Evolutionary conservation across 2,329 filamentous ascomycete genomes (phyloP).

Genomic region (Monosporascus sp.): DNA sequence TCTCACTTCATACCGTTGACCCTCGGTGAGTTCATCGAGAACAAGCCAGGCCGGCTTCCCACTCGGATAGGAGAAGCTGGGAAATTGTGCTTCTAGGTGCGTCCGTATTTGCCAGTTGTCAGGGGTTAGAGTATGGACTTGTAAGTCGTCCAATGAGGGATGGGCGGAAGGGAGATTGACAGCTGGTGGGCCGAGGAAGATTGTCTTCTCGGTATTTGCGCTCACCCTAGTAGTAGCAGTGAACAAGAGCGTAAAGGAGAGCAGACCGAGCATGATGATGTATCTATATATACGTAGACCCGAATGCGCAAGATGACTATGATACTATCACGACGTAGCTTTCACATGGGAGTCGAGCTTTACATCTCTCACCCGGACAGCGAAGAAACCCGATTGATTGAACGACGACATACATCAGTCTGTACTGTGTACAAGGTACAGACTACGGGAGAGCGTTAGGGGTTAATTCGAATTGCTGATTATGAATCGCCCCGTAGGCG

Average conservation of each 20-base stretch:
- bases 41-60: conserved; percentile 74
- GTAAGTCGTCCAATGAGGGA: conserved; percentile 54
- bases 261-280: conserved; percentile 13
- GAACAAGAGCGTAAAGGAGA: conserved; percentile 8
- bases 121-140: conserved; percentile 61
- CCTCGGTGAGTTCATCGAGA: conserved; percentile 62
- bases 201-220: conserved; percentile 86
- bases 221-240: conserved; percentile 16
- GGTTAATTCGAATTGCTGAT: too few relatives aligned
- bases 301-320: neutral
- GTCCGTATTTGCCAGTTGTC: conserved; percentile 52
- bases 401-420: too few relatives aligned
- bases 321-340: neutral
- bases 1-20: conserved; percentile 81
- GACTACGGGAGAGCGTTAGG: too few relatives aligned
- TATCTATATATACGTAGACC: neutral
- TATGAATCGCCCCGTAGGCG: too few relatives aligned
- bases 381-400: too few relatives aligned
- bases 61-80: conserved; percentile 42
- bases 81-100: conserved; percentile 63
- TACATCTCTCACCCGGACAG: too few relatives aligned
- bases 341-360: too few relatives aligned
- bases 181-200: conserved; percentile 70
- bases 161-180: conserved; percentile 50
- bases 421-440: too few relatives aligned